Base-by-base conservation (phyloP, 768 basidiomycete species). In the Mycena galopus region DNA sequence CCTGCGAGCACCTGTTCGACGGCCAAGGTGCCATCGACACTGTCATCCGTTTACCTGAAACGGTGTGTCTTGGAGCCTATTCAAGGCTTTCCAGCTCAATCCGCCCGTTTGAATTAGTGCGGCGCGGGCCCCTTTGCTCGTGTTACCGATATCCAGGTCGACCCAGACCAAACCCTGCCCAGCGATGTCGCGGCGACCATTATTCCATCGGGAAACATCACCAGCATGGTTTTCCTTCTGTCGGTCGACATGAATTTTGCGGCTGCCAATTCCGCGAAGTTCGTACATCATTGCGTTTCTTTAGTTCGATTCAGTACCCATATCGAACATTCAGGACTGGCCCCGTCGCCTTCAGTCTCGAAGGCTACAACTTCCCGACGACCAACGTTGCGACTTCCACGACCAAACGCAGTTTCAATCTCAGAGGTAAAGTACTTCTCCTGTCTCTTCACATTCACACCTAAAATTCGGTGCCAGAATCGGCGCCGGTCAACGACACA, bases 171-270 rank as follows among this genome's bases (percentile, higher is more conserved):
- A 44, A 44, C 42, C 17, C 42, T 44, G 42, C 42, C 42, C 17
- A 44, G 42, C 42, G 42, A 44, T 17, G 42, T 44, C 19, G 42
- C 16, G 32, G 33, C 59, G 27, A 68, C 27, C 23, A 50, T 62
- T 25, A 19, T 42, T n/a, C 53, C 10, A 14, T 25, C 19, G 8
- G 69, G 73, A 25, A 71, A 71, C 25, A 27, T 64, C 17, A 71
- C 73, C 29, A 65, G 62, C 66, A 74, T 62, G 35, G 73, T 71
- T 4, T 74, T 67, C 32, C 14, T 71, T 21, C 12, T 71, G n/a
- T 62, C 65, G 51, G 66, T 74, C 55, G 69, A 74, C 30, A 68
- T 47, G 5, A 32, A 74, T 42, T 74, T 71, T 23, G 66, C 65
- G 11, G 57, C 65, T 3, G 50, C 58, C 19, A 17, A 74, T 30